Evolutionary conservation across 2,329 filamentous ascomycete genomes (phyloP), one percentile per base, ranked within the genome.

Genomic region (Stemphylium vesicarium): DNA sequence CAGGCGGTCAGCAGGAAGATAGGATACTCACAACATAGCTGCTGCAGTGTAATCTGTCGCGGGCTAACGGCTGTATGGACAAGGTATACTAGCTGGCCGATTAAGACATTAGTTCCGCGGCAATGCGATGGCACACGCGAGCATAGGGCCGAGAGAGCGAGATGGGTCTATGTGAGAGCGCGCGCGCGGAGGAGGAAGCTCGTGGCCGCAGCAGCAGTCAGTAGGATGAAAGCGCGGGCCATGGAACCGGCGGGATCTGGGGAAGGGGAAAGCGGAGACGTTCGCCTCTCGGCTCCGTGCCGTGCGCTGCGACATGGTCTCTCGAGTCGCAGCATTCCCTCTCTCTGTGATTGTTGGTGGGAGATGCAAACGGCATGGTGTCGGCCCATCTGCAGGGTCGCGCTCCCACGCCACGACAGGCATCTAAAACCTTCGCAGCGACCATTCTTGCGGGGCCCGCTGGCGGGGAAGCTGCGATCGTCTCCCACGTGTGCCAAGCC

Each of bases 1-100:
- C 18, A 45, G 55, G 60, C 57, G 42, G 52, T 45, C 53, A 59
- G 60, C 56, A 43, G 36, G 36, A 51, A 33, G 46, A 44, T 36
- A 44, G 57, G 52, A 47, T 29, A 74, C 72, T 75, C 56, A 75
- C 72, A 75, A 75, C 72, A 75, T 75, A 59, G 65, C 60, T 48
- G 62, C 59, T 59, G 61, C 61, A 53, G 63, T 53, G 70, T 65
- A 66, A 68, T 64, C 60, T 65, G 54, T 45, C 47, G 47, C 57
- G 26, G 56, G n/a, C 29, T 49, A 26, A 40, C 33, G 54, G 62
- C 52, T 65, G 62, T 64, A 44, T 56, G 40, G 57, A 48, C 40
- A 47, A 56, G 61, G 59, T 51, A 22, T 39, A n/a, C 39, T 41
- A 55, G 53, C 46, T 48, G 54, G 50, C 53, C 40, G 56, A 37